Evolutionary conservation across 2,329 filamentous ascomycete species (phyloP), one percentile per base, ranked within the genome.

Genomic region (Helotiales sp.): DNA sequence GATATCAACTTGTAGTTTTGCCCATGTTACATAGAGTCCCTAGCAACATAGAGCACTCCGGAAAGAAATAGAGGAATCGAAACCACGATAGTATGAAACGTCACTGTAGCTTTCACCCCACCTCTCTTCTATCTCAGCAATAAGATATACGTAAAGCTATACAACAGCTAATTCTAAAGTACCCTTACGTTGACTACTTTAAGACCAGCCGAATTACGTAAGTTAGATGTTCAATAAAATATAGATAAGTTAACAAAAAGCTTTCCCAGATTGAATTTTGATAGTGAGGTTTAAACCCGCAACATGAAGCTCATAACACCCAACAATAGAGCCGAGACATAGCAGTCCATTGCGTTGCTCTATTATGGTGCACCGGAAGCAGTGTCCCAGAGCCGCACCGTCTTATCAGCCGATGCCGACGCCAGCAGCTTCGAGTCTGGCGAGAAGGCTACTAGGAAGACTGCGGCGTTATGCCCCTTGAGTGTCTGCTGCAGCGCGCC

Each of bases 291-390:
- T 25, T 55, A 50, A 54, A 50, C 42, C 9, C 52, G 52, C 44
- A 58, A 51, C 42, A 58, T 58, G 24, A 55, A 58, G 19, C 53
- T 51, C 42, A 33, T 30, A 58, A 33, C 22, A 55, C 47, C 44
- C 34, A 58, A 58, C 47, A 55, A 58, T 51, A 46, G 52, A 55
- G 56, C 36, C 33, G 42, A n/a, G n/a, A n/a, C n/a, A n/a, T n/a
- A 58, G 56, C 44, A 49, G 57, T 56, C 46, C 40, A 56, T 30
- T 56, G 48, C 33, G 30, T 46, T 47, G 38, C 24, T 36, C 48
- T 49, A 51, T 33, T 42, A 50, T 25, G n/a, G n/a, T n/a, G n/a
- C n/a, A n/a, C n/a, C n/a, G n/a, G n/a, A n/a, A n/a, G 44, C 25
- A 29, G 44, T 10, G 13, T 30, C 12, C 44, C 44, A 47, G 25